Evolutionary conservation across 805 yeast genomes (phyloP), one percentile per base, ranked within the genome.

Genomic region (Lachancea kluyveri): DNA sequence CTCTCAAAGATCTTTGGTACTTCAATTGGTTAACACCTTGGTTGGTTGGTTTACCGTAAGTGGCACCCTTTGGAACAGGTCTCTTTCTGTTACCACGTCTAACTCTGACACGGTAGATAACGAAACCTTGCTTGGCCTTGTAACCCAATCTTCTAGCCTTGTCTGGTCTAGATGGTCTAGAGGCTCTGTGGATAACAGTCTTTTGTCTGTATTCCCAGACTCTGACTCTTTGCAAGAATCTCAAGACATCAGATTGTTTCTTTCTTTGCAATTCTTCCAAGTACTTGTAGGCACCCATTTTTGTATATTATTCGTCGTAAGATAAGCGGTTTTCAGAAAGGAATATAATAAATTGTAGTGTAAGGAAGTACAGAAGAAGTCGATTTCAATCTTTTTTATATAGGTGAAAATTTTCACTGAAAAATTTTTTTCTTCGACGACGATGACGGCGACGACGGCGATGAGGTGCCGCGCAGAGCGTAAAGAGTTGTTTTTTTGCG

Each of bases 21-120:
- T 92, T 92, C 76, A 92, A 84, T 72, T 92, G 96, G 78, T 78
- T 79, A 57, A 92, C 92, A 85, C 98, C 98, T 77, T 86, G 95
- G 94, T 92, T 92, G 77, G 98, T 92, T 81, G 98, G 98, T 84
- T 92, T 92, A 85, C 98, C 98, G 81, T 92, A 90, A 68, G 97
- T 92, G 64, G 96, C 97, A 85, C 98, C 98, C 92, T 92, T 92
- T 76, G 94, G 87, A 62, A 82, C 96, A 61, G 96, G 96, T 77
- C 95, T 86, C 96, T 92, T 92, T 84, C 98, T 88, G 79, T 90
- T 90, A 79, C 98, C 98, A 75, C 98, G 85, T 77, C 97, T 86
- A 62, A 92, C 97, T 74, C 98, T 86, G 71, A 90, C 74, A 72
- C 98, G 82, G 96, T 74, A 92, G 79, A 92, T 77, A 54, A 84